Conservation (phyloP, 257 asterid species). For the Phtheirospermum japonicum region DNA sequence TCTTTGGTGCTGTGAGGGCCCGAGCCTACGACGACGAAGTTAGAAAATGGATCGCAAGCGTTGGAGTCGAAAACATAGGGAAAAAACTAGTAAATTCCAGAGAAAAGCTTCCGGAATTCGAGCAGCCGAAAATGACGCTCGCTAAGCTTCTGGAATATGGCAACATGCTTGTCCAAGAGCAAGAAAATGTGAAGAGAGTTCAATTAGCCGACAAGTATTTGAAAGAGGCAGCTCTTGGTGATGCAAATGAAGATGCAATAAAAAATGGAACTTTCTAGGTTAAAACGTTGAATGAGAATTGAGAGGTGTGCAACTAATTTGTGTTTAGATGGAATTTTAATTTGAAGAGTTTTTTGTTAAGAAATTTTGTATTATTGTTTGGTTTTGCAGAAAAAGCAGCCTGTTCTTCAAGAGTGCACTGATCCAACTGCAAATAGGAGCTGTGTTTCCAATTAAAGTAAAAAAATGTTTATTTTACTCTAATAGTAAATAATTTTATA, state of each 20-base stretch:
- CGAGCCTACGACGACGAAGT: constrained; percentile 53
- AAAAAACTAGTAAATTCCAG: constrained; percentile 48
- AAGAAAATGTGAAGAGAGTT: too few relatives aligned
- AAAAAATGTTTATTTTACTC: too few relatives aligned
- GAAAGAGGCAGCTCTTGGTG: constrained; percentile 40
- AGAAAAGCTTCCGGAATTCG: constrained; percentile 44
- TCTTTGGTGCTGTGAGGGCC: constrained; percentile 54
- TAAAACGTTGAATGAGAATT: too few relatives aligned
- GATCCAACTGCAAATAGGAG: too few relatives aligned
- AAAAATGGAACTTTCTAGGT: constrained; percentile 34
- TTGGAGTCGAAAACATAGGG: constrained; percentile 49
- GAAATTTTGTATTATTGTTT: too few relatives aligned
- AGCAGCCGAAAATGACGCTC: constrained; percentile 46
- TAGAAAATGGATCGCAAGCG: constrained; percentile 44
- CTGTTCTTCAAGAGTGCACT: too few relatives aligned
- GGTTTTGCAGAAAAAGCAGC: too few relatives aligned
- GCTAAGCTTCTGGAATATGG: constrained; percentile 44
- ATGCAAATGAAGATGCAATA: constrained; percentile 39
- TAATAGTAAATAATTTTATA: too few relatives aligned
- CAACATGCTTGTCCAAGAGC: constrained; percentile 49
- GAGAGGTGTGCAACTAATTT: too few relatives aligned
- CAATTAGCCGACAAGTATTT: constrained; percentile 38
- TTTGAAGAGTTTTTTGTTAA: too few relatives aligned
- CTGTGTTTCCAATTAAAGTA: too few relatives aligned
- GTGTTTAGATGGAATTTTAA: too few relatives aligned